Conservation (phyloP, 345 rosid genomes). For the Salix purpurea region DNA sequence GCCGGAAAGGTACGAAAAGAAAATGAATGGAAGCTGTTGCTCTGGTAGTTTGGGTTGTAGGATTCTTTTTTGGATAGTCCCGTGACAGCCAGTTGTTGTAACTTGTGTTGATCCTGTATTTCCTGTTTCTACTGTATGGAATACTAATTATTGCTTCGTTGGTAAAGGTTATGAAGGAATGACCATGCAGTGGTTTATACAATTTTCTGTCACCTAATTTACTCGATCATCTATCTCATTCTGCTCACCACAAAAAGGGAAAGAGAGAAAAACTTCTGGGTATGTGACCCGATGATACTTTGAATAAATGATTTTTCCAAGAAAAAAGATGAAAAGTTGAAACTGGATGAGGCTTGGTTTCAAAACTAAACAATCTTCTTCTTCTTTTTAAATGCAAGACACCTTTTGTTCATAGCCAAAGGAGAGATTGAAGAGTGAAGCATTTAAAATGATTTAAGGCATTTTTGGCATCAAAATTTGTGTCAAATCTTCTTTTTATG, state of each 20-base stretch:
- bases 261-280: not conserved
- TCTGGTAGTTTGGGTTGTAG: constrained; percentile 5
- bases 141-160: constrained; percentile 15
- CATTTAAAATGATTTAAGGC: too few relatives aligned
- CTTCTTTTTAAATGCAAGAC: too few relatives aligned
- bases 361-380: too few relatives aligned
- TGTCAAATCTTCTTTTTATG: too few relatives aligned
- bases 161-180: constrained; percentile 15
- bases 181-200: constrained; percentile 30
- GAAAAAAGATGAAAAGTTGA: too few relatives aligned
- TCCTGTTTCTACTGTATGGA: constrained; percentile 20
- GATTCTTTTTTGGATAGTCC: constrained; percentile 18
- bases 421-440: too few relatives aligned
- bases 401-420: too few relatives aligned
- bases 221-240: not conserved
- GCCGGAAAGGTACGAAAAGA: not conserved
- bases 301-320: too few relatives aligned
- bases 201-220: not conserved
- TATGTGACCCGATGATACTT: too few relatives aligned
- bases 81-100: constrained; percentile 29
- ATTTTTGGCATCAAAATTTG: too few relatives aligned
- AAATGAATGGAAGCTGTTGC: constrained; percentile 9
- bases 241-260: not conserved
- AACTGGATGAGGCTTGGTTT: too few relatives aligned
- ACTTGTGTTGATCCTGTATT: constrained; percentile 21